These are phyloP conservation scores for Eremothecium cymbalariae DNA, from an alignment of 1,139 yeast genomes.

Conservation along the genomic window DNA sequence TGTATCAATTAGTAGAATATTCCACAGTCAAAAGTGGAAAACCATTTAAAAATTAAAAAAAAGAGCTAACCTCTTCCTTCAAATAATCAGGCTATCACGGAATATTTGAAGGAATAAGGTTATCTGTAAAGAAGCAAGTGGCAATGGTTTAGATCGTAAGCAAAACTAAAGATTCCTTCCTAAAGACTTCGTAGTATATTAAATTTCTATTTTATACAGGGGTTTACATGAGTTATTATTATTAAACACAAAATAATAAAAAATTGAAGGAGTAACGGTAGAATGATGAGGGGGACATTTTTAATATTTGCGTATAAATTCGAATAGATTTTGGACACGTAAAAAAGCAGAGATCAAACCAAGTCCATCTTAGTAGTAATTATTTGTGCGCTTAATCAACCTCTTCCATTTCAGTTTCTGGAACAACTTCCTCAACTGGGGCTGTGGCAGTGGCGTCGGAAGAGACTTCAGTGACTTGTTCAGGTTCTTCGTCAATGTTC, in stretches of 20 bases:
- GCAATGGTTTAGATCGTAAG: no score
- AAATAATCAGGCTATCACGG: no score
- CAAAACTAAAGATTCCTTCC: constrained; percentile 1
- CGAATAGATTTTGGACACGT: no score
- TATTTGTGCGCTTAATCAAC: constrained; percentile 89
- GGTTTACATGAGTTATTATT: constrained; percentile 5
- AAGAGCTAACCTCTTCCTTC: no score
- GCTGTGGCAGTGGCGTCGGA: constrained; percentile 45
- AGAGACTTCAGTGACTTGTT: constrained; percentile 36
- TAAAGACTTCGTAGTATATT: neutral
- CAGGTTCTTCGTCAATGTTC: constrained; percentile 89
- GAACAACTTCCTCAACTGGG: constrained; percentile 54
- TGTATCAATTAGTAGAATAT: no score
- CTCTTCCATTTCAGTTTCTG: constrained; percentile 98
- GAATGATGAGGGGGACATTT: neutral
- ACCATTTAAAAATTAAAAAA: no score
- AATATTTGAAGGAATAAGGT: no score
- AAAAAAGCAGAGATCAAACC: no score
- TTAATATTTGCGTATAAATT: no score
- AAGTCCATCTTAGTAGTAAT: no score
- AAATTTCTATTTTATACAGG: constrained; percentile 5
- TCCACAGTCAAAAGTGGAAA: no score
- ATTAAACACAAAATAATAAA: constrained; percentile 2
- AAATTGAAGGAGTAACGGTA: neutral
- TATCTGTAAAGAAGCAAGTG: no score